Percentiles rank a stretch among this genome's conserved stretches.
These are phyloP conservation scores for Russula emetica DNA, from an alignment of 768 basidiomycete genomes.

Conservation along the genomic window DNA sequence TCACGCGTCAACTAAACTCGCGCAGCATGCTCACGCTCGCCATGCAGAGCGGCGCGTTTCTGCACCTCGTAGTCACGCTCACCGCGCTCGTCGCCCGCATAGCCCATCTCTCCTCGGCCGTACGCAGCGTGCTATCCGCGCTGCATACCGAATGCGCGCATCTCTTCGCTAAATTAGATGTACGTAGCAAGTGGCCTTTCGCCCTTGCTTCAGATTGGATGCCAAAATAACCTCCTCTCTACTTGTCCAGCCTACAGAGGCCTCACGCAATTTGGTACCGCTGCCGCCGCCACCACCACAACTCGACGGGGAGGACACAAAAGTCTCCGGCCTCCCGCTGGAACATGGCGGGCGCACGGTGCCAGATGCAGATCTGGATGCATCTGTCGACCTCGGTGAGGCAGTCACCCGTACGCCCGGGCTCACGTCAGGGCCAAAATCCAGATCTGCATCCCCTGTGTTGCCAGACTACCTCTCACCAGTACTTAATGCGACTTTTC, in stretches of 20 bases:
- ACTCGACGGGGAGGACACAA: background rate
- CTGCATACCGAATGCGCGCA: constrained; percentile 13
- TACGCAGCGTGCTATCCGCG: constrained; percentile 4
- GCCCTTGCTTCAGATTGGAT: background rate
- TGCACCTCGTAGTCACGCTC: constrained; percentile 60
- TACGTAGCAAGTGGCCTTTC: background rate
- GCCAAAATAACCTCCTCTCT: background rate
- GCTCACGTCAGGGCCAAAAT: background rate
- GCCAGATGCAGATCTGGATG: constrained; percentile 7
- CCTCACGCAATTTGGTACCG: background rate
- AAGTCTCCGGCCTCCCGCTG: background rate
- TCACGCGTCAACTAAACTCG: constrained; percentile 1
- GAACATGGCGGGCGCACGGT: background rate
- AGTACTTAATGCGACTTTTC: background rate
- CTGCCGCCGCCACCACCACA: background rate
- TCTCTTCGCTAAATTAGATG: constrained; percentile 12
- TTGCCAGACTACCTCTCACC: background rate
- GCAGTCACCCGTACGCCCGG: constrained; percentile 1
- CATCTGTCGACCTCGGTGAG: constrained; percentile 18
- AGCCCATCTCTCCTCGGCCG: constrained; percentile 18
- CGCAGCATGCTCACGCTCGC: constrained; percentile 55
- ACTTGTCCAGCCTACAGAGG: constrained; percentile 2
- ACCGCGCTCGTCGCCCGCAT: constrained; percentile 60
- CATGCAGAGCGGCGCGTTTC: constrained; percentile 71
- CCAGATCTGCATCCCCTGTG: background rate